These are phyloP conservation scores for Lachancea kluyveri DNA, from an alignment of 805 yeast genomes.

Conservation along the genomic window DNA sequence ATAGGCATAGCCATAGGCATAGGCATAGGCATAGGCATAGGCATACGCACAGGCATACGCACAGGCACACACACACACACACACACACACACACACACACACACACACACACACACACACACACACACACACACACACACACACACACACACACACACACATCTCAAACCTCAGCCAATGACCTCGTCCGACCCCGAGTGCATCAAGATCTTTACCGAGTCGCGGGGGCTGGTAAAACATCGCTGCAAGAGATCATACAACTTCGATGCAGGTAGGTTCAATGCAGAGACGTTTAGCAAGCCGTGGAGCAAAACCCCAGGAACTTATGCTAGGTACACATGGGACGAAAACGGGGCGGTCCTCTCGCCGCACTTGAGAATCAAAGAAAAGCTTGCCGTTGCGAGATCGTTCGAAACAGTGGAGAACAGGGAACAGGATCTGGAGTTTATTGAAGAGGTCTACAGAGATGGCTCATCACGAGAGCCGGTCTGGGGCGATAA, in stretches of 20 bases:
- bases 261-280: neutral
- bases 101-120: no score
- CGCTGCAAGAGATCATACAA: neutral
- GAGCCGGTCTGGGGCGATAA: slow-evolving; percentile 6
- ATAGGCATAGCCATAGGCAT: no score
- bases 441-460: neutral
- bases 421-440: slow-evolving; percentile 1
- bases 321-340: neutral
- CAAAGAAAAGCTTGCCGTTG: neutral
- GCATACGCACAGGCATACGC: no score
- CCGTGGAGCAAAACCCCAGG: neutral
- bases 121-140: no score
- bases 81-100: no score
- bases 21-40: no score
- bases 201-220: neutral
- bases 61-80: no score
- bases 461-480: slow-evolving; percentile 1
- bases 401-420: slow-evolving; percentile 1
- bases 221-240: neutral
- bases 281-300: neutral
- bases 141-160: no score
- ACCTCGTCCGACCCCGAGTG: neutral
- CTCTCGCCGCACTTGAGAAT: neutral
- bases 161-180: neutral
- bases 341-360: neutral